Base-by-base conservation (phyloP, 148 eudicot species). In the Fagopyrum homotropicum region DNA sequence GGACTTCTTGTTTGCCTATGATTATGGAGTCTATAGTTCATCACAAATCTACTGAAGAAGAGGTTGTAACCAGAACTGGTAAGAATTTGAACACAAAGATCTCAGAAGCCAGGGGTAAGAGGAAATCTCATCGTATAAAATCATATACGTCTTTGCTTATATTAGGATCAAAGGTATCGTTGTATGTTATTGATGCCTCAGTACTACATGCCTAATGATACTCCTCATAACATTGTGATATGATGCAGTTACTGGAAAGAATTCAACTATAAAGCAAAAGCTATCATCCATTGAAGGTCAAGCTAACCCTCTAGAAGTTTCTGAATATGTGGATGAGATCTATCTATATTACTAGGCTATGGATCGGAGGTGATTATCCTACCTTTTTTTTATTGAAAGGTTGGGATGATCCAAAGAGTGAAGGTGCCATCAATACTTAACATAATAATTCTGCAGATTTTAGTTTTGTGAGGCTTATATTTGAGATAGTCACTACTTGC, bases 321-420 rank as follows among this genome's bases (percentile, higher is more conserved):
- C 88, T 81, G 98, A 93, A 77, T 93, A 93, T 81, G 91, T 93
- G 64, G 98, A 93, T 79, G 97, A 91, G 72, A 91, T 93, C 78
- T 93, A 93, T 78, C 88, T 82, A 45, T 90, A 93, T 81, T 91
- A 93, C 76, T 93, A 97, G 98, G 79, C 83, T 75, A 81, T 84
- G 80, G n/a, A n/a, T n/a, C n/a, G n/a, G 98, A 93, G 93, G 98
- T 91, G 52, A 82, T 77, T 70, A 29, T 77, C 7, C 12, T 29
- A n/a, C n/a, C 45, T n/a, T 9, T n/a, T 29, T 30, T 30, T 29
- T 10, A 63, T 30, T 12, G 45, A 35, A 6, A n/a, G n/a, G n/a
- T n/a, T n/a, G n/a, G n/a, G n/a, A n/a, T n/a, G n/a, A n/a, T n/a
- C n/a, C n/a, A n/a, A n/a, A n/a, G n/a, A n/a, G n/a, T n/a, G n/a